These are phyloP conservation scores for Millerozyma miso DNA, from an alignment of 805 yeast genomes.

Conservation along the genomic window DNA sequence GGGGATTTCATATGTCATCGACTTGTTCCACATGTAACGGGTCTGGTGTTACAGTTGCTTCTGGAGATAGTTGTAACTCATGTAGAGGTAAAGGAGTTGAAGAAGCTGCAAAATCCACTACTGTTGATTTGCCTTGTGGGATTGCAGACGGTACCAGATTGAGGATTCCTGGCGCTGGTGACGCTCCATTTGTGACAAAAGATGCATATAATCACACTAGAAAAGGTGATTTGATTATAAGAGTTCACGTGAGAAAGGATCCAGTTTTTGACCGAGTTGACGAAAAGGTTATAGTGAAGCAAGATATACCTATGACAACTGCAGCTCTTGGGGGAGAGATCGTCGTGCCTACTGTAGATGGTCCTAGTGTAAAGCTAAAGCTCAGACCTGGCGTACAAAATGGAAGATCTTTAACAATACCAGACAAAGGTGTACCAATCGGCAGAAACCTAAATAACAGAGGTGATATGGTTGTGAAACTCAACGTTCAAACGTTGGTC, in stretches of 20 bases:
- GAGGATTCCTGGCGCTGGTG: constrained; percentile 85
- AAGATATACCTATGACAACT: constrained; percentile 84
- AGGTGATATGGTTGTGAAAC: constrained; percentile 76
- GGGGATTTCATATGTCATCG: constrained; percentile 95
- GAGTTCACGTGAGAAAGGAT: constrained; percentile 76
- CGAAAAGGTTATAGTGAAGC: constrained; percentile 59
- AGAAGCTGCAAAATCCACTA: constrained; percentile 62
- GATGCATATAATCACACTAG: constrained; percentile 63
- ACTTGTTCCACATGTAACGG: constrained; percentile 89
- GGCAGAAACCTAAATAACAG: constrained; percentile 48
- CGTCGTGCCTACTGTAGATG: constrained; percentile 87
- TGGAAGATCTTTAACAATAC: constrained; percentile 69
- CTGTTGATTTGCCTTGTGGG: constrained; percentile 85
- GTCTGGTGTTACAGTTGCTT: constrained; percentile 71
- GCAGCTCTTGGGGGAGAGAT: constrained; percentile 94
- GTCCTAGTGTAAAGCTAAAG: constrained; percentile 67
- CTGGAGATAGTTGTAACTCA: constrained; percentile 63
- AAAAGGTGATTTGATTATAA: constrained; percentile 85
- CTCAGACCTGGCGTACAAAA: constrained; percentile 82
- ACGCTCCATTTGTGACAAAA: constrained; percentile 71
- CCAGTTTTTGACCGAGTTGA: constrained; percentile 63
- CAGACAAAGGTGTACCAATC: constrained; percentile 84
- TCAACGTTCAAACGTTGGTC: constrained; percentile 65
- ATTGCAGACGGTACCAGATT: constrained; percentile 81
- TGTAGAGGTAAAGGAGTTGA: constrained; percentile 92